Evolutionary conservation across 176 grass and related monocot genomes (phyloP), one percentile per base, ranked within the genome.

Genomic region (Musa troglodytarum): DNA sequence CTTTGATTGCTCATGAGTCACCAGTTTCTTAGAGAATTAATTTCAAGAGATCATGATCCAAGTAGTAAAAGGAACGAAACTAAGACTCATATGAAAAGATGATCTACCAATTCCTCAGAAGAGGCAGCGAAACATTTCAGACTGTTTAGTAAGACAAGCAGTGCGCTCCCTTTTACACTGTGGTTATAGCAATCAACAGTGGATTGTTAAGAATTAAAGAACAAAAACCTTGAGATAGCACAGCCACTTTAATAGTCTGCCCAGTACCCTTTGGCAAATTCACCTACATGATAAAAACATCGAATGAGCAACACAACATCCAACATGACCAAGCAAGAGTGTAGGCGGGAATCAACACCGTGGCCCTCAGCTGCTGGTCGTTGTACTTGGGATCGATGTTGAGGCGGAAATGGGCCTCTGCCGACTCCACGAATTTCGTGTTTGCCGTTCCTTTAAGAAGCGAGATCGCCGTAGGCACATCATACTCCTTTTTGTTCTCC

Each of bases 321-420:
- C 43, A 69, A 83, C 83, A 81, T 24, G 34, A 77, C 34, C 6
- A 11, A 53, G 69, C 51, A 22, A 50, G 6, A 57, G 28, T 56
- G n/a, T 1, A 57, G 53, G 8, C 10, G 80, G 16, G 43, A 86
- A 62, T 17, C 22, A 11, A 2, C 14, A 99, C 96, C 83, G 96
- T 92, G 16, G 96, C 96, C 9, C 96, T 89, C 65, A 99, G 91
- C 82, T 99, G 96, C 82, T 99, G 96, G 77, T 95, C 96, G n/a
- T 90, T 91, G 82, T 99, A 99, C 84, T 99, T 99, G 59, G 96
- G 91, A 24, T 99, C 96, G 57, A 95, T 86, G 81, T 94, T 99
- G 79, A 99, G 92, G 7, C 91, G 87, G 85, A 99, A 99, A 81
- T 99, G 96, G 70, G 88, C 96, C 82, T 99, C 91, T 0, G 85